phyloP scores from a whole-genome alignment of 2,329 filamentous ascomycete species.

The Myriosclerotinia duriaeana region DNA sequence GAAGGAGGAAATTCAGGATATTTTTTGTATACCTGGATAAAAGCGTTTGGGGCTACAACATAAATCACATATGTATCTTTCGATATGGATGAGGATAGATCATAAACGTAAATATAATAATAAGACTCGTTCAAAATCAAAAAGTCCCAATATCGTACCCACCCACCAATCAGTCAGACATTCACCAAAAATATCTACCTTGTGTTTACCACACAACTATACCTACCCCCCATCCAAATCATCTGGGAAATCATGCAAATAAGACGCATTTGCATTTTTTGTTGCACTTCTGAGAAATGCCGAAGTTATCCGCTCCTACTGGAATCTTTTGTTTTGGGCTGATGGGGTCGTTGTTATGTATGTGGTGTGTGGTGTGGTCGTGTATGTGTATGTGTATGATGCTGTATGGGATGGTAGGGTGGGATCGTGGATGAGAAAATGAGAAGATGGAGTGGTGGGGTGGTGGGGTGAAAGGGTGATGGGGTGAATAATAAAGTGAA shows the following conservation, averaged over 20 bases:
- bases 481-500: neutral
- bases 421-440: neutral
- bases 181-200: no score
- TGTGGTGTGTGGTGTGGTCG: no score
- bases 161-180: no score
- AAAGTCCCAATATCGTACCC: no score
- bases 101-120: no score
- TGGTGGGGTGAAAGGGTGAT: no score
- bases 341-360: neutral
- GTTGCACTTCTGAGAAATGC: conserved; percentile 13
- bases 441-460: no score
- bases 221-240: no score
- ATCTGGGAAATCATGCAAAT: no score
- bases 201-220: no score
- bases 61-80: neutral
- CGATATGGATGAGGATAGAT: neutral
- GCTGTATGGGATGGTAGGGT: neutral
- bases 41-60: neutral
- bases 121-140: no score
- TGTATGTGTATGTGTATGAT: neutral
- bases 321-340: neutral
- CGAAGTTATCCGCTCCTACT: conserved; percentile 14
- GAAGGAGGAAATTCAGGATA: neutral
- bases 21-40: neutral
- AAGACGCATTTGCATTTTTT: neutral